These are phyloP conservation scores for Pterocarpus santalinus DNA, from an alignment of 306 rosid genomes.

Conservation along the genomic window DNA sequence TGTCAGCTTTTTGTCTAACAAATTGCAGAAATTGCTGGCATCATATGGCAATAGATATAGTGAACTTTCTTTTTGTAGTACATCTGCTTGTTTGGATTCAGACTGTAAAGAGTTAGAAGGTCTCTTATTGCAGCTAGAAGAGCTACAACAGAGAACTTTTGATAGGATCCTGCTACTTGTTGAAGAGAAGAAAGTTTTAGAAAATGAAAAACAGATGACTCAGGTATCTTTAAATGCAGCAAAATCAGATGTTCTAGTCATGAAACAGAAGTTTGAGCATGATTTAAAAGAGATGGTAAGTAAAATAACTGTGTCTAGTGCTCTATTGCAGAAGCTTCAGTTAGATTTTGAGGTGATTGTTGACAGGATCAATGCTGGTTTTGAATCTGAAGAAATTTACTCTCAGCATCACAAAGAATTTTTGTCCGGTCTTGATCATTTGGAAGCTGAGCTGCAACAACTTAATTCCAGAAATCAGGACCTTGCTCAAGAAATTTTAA, in stretches of 20 bases:
- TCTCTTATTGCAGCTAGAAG: slow-evolving; percentile 66
- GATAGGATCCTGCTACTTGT: slow-evolving; percentile 65
- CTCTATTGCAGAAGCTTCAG: slow-evolving; percentile 76
- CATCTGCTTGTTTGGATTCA: slow-evolving; percentile 55
- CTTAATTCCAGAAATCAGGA: slow-evolving; percentile 72
- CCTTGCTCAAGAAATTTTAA: slow-evolving; percentile 66
- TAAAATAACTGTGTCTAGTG: slow-evolving; percentile 63
- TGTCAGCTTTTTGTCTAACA: slow-evolving; percentile 54
- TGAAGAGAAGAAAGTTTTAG: slow-evolving; percentile 70
- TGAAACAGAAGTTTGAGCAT: slow-evolving; percentile 70
- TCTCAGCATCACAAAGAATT: slow-evolving; percentile 67
- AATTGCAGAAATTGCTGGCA: slow-evolving; percentile 67
- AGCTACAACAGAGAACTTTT: slow-evolving; percentile 66
- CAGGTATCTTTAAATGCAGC: slow-evolving; percentile 61
- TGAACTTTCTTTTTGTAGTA: slow-evolving; percentile 54
- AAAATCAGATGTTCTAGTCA: slow-evolving; percentile 64
- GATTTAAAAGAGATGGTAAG: slow-evolving; percentile 56
- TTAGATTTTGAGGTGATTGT: slow-evolving; percentile 69
- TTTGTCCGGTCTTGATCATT: slow-evolving; percentile 63
- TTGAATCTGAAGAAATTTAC: slow-evolving; percentile 69
- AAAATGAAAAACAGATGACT: slow-evolving; percentile 64
- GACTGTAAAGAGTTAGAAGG: slow-evolving; percentile 61
- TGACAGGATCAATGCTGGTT: slow-evolving; percentile 58
- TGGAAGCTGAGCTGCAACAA: slow-evolving; percentile 77
- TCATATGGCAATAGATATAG: slow-evolving; percentile 55